Percentiles rank a stretch among this genome's conserved stretches.
phyloP scores from a whole-genome alignment of 306 rosid genomes.

The Corylus americana region DNA sequence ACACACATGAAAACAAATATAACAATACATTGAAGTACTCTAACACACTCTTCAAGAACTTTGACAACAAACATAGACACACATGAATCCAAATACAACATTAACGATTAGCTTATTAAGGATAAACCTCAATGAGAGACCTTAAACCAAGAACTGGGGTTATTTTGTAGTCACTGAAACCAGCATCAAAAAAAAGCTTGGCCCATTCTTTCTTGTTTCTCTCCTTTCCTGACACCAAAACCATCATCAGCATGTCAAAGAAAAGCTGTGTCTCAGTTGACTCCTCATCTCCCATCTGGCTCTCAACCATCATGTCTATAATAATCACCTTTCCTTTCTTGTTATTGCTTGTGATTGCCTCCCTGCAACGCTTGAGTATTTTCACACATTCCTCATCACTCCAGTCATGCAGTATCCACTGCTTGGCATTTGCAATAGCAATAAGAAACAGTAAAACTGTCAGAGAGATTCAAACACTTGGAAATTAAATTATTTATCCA shows the following conservation, averaged over 20 bases:
- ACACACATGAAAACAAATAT: background rate
- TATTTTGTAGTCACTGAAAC: slow-evolving; percentile 24
- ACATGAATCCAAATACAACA: no score
- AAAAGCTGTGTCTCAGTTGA: slow-evolving; percentile 18
- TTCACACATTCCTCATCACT: slow-evolving; percentile 31
- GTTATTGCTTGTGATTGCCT: slow-evolving; percentile 28
- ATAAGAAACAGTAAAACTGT: background rate
- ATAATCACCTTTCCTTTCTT: slow-evolving; percentile 32
- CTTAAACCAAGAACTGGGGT: slow-evolving; percentile 17
- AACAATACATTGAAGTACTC: no score
- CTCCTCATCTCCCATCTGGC: slow-evolving; percentile 4
- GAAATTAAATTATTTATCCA: no score
- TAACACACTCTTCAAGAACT: no score
- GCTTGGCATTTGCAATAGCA: no score
- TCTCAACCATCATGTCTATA: slow-evolving; percentile 16
- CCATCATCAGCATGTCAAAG: slow-evolving; percentile 35
- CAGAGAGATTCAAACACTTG: no score
- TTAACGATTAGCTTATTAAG: background rate
- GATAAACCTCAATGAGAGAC: slow-evolving; percentile 34
- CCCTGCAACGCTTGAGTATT: slow-evolving; percentile 28
- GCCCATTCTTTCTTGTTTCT: slow-evolving; percentile 25
- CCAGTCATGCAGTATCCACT: slow-evolving; percentile 44
- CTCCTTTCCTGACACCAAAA: slow-evolving; percentile 16
- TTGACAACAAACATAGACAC: no score
- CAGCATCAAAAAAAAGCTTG: slow-evolving; percentile 12